Percentiles rank a stretch among this genome's conserved stretches.
Conservation (phyloP, 2,329 filamentous ascomycete genomes). For the Orbilia blumenaviensis region DNA sequence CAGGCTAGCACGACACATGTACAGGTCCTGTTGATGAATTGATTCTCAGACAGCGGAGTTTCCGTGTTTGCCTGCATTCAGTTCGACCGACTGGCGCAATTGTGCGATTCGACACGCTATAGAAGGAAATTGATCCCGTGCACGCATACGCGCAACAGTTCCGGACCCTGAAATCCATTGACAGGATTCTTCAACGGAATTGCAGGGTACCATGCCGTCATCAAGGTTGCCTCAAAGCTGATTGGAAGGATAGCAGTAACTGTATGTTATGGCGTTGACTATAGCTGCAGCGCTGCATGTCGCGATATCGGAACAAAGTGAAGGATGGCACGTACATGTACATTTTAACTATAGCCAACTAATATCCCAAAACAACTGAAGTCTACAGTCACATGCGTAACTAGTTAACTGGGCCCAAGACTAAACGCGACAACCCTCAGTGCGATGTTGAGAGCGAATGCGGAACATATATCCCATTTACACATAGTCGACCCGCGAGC, state of each 20-base stretch:
- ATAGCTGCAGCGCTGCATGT: no score
- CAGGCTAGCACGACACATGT: background rate
- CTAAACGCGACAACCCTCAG: no score
- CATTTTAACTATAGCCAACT: no score
- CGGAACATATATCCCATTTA: no score
- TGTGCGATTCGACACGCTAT: background rate
- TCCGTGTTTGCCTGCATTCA: background rate
- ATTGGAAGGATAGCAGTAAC: background rate
- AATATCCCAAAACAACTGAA: no score
- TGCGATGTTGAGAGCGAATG: no score
- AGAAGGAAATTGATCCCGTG: constrained; percentile 6
- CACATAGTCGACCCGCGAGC: no score
- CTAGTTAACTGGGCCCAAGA: no score
- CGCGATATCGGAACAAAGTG: background rate
- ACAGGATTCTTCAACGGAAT: constrained; percentile 4
- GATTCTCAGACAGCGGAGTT: background rate
- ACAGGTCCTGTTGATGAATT: no score
- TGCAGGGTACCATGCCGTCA: background rate
- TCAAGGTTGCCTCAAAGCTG: background rate
- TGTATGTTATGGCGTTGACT: no score
- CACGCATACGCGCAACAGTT: background rate
- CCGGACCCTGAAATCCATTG: background rate
- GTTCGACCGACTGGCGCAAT: background rate
- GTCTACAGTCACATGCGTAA: no score
- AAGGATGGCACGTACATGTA: background rate